phyloP scores from a whole-genome alignment of 1,284 basidiomycete genomes.

The Phellinidium pouzarii region DNA sequence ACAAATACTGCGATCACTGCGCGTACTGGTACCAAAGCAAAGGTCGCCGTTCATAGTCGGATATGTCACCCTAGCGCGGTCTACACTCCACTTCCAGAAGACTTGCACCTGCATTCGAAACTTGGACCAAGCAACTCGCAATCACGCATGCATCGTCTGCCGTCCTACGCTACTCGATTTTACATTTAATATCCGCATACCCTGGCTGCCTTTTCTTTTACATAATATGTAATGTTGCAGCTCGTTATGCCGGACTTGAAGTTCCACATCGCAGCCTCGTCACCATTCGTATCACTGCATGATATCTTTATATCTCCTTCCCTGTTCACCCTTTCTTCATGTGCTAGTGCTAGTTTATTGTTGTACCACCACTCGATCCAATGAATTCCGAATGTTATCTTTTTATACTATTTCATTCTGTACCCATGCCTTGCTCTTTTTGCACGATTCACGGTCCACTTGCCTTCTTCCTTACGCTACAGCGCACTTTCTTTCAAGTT shows the following conservation, averaged over 20 bases:
- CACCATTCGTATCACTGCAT: background rate
- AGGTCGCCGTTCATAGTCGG: constrained; percentile 25
- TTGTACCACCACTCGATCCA: constrained; percentile 9
- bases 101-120: background rate
- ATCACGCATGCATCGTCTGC: background rate
- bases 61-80: background rate
- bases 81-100: background rate
- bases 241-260: background rate
- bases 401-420: background rate
- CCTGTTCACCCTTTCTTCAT: background rate
- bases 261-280: background rate
- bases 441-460: constrained; percentile 1
- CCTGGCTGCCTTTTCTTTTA: background rate
- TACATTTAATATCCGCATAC: background rate
- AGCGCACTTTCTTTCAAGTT: background rate
- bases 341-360: background rate
- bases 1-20: constrained; percentile 57
- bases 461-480: background rate
- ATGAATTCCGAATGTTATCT: background rate
- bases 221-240: background rate
- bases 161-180: background rate
- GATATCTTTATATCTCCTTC: background rate
- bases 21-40: constrained; percentile 53
- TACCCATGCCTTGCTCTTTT: background rate
- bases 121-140: background rate